phyloP scores from a whole-genome alignment of 805 yeast genomes.

The Saccharomycopsis microspora region DNA sequence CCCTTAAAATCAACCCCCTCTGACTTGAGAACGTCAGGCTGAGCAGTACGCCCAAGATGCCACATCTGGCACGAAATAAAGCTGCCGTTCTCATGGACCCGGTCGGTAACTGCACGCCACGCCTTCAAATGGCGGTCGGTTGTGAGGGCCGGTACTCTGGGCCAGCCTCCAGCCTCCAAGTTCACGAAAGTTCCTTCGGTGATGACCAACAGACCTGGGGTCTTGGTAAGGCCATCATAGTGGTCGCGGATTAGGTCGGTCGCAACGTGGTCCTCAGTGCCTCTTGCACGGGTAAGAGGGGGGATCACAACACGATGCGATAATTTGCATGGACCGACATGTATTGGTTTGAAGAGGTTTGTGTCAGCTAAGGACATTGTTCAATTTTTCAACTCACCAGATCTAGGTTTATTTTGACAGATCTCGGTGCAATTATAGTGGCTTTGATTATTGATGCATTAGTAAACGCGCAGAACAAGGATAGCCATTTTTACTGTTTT shows the following conservation, averaged over 20 bases:
- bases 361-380: constrained; percentile 9
- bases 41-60: constrained; percentile 36
- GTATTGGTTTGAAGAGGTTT: constrained; percentile 28
- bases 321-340: constrained; percentile 23
- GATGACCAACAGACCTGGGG: constrained; percentile 49
- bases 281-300: constrained; percentile 40
- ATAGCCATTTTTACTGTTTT: no score
- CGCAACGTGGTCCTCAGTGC: constrained; percentile 28
- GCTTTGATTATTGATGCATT: no score
- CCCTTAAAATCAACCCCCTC: constrained; percentile 28
- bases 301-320: constrained; percentile 34
- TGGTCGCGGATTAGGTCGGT: constrained; percentile 37
- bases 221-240: constrained; percentile 42
- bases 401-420: no score
- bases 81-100: constrained; percentile 40
- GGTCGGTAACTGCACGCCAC: constrained; percentile 39
- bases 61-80: constrained; percentile 39
- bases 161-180: constrained; percentile 28
- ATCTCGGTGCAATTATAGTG: no score
- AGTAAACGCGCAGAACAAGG: no score
- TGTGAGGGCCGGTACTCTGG: constrained; percentile 39
- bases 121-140: constrained; percentile 34
- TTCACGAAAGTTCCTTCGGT: constrained; percentile 49
- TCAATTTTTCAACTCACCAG: no score
- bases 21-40: constrained; percentile 26